phyloP scores from a whole-genome alignment of 2,329 filamentous ascomycete species.

The Cercospora sojina region DNA sequence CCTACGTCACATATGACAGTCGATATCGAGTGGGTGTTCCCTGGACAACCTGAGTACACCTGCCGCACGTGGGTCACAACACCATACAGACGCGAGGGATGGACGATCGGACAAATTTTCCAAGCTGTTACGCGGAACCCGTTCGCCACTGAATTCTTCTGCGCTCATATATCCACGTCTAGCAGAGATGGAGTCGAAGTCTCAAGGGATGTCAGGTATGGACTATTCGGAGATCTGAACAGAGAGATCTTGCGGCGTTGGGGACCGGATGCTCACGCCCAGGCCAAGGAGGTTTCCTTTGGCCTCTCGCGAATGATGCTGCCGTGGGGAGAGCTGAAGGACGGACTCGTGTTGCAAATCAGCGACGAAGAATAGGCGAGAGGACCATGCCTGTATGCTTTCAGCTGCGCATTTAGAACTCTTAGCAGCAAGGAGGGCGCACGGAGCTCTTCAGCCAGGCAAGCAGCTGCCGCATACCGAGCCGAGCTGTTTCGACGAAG shows the following conservation, averaged over 20 bases:
- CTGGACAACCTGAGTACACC: background rate
- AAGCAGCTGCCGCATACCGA: background rate
- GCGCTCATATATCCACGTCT: background rate
- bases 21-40: background rate
- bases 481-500: background rate
- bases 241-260: background rate
- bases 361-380: background rate
- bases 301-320: background rate
- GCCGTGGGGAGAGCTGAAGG: background rate
- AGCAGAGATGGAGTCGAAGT: background rate
- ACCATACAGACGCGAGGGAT: background rate
- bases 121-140: background rate
- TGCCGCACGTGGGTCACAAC: background rate
- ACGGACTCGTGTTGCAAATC: background rate
- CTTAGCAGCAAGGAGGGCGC: background rate
- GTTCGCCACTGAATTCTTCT: background rate
- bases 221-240: background rate
- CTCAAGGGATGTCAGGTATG: background rate
- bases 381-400: background rate
- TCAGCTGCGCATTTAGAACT: background rate
- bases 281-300: background rate
- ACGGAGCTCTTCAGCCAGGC: background rate
- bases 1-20: background rate
- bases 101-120: background rate
- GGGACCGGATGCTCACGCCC: background rate